Conservation (phyloP, 78 protist species). For the Chrysochromulina parva region DNA sequence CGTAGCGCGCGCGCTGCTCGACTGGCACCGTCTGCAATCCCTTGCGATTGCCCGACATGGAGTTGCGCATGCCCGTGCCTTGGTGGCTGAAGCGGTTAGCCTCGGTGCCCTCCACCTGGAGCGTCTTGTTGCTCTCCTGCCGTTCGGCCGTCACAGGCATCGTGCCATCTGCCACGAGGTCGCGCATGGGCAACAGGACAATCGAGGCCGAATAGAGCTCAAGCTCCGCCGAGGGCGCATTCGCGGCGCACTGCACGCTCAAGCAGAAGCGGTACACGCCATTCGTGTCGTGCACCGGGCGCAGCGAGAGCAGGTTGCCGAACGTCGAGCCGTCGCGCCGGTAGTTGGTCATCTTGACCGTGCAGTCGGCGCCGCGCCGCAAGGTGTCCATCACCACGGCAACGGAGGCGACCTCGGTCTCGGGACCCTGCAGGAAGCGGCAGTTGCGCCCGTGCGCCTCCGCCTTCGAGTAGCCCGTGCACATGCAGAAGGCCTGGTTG, state of each 20-base stretch:
- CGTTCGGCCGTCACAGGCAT: no score
- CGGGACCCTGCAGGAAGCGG: constrained; percentile 34
- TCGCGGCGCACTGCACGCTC: not conserved
- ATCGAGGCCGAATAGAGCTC: no score
- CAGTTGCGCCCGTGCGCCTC: constrained; percentile 30
- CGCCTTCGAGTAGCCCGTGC: not conserved
- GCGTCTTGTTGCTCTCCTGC: no score
- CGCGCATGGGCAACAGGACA: no score
- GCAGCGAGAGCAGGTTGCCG: not conserved
- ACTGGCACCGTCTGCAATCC: no score
- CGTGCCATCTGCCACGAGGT: no score
- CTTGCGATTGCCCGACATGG: no score
- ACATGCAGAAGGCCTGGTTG: not conserved
- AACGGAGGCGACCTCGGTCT: not conserved
- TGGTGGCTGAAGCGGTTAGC: no score
- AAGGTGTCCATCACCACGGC: not conserved
- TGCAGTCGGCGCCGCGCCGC: not conserved
- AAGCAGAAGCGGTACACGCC: constrained; percentile 16
- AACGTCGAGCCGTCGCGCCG: not conserved
- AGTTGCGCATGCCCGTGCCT: no score
- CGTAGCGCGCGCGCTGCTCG: no score
- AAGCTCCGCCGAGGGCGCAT: no score
- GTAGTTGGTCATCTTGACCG: not conserved
- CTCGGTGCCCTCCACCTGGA: no score
- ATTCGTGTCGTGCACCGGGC: not conserved